phyloP scores from a whole-genome alignment of 2,329 filamentous ascomycete species.

The Dactylellina cionopaga region DNA sequence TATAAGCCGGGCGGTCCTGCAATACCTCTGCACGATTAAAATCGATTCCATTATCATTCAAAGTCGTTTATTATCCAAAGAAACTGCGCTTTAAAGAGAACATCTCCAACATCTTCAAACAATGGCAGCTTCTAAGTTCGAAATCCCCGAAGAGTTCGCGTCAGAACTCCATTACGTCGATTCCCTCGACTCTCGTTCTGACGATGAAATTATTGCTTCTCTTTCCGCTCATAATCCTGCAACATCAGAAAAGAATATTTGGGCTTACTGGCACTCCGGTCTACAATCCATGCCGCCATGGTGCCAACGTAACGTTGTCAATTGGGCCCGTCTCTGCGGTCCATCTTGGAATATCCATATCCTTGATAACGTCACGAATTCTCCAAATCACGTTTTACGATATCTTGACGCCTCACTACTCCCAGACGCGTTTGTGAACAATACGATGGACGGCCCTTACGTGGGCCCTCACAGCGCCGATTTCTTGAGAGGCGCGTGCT shows the following conservation, averaged over 20 bases:
- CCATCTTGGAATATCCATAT: constrained; percentile 62
- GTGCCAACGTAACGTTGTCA: constrained; percentile 61
- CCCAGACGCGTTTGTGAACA: constrained; percentile 62
- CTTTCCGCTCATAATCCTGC: constrained; percentile 58
- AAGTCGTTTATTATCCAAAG: no score
- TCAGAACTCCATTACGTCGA: constrained; percentile 54
- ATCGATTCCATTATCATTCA: no score
- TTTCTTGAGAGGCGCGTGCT: constrained; percentile 62
- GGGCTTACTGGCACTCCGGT: constrained; percentile 63
- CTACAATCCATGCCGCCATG: constrained; percentile 60
- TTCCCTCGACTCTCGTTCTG: constrained; percentile 58
- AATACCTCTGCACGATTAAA: no score
- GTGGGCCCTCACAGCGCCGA: constrained; percentile 64
- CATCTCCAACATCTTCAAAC: background rate
- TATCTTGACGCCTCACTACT: constrained; percentile 60
- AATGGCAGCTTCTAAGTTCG: constrained; percentile 50
- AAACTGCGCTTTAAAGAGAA: no score
- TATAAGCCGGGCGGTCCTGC: no score
- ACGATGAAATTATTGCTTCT: constrained; percentile 58
- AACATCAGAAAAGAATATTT: constrained; percentile 63
- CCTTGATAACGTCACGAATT: constrained; percentile 60
- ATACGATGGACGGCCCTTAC: constrained; percentile 63
- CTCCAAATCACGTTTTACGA: constrained; percentile 60
- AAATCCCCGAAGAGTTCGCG: constrained; percentile 54
- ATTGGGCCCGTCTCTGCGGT: constrained; percentile 63